Conservation (phyloP, 2,329 filamentous ascomycete genomes). For the Juglanconis sp. region DNA sequence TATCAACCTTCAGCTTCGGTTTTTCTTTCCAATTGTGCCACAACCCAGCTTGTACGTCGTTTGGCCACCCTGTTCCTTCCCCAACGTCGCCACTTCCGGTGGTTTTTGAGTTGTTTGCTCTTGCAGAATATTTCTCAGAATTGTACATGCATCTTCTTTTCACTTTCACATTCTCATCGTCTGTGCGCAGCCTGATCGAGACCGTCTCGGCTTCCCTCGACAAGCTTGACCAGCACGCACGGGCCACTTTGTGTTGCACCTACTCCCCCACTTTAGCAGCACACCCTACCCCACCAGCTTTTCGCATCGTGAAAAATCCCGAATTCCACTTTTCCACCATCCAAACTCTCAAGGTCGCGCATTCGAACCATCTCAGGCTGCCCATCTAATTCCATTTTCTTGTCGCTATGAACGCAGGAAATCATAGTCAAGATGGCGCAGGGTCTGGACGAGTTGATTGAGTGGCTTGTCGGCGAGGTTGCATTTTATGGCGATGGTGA, state of each 20-base stretch:
- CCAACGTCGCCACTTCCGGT: no score
- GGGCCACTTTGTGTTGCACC: neutral
- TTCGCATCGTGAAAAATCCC: neutral
- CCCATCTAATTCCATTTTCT: slow-evolving; percentile 20
- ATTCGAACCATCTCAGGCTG: slow-evolving; percentile 20
- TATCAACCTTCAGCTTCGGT: no score
- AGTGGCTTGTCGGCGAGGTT: slow-evolving; percentile 41
- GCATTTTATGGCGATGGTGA: slow-evolving; percentile 42
- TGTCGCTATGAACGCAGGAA: slow-evolving; percentile 20
- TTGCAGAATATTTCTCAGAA: no score
- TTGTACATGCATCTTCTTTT: no score
- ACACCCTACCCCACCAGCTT: neutral
- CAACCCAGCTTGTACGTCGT: no score
- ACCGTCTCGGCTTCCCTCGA: neutral
- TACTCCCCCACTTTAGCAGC: neutral
- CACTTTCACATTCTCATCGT: neutral
- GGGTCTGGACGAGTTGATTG: slow-evolving; percentile 43
- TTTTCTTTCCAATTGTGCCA: no score
- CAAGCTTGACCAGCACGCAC: neutral
- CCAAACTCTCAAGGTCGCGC: slow-evolving; percentile 17
- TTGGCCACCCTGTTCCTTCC: no score
- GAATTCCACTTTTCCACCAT: slow-evolving; percentile 7
- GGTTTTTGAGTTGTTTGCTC: no score
- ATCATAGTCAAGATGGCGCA: slow-evolving; percentile 30
- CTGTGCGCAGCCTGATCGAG: neutral